A percentile compares a stretch with the other conserved stretches of the same genome.
Conservation (phyloP, 176 grass and related monocot species). For the Eleusine indica region DNA sequence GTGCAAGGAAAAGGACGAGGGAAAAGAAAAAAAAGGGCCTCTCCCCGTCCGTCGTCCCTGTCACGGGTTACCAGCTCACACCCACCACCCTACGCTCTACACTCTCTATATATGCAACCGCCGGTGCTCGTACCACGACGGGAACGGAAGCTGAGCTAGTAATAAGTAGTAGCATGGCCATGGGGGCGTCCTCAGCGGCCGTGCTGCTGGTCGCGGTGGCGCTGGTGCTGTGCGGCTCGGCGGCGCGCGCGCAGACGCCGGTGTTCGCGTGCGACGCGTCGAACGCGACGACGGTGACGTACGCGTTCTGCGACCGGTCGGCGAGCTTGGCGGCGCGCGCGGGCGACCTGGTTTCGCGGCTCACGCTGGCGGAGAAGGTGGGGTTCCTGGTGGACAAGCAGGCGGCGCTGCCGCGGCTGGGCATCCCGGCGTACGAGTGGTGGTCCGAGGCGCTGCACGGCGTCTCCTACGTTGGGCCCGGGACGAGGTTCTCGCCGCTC, state of each 20-base stretch:
- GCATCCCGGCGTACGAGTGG: constrained; percentile 94
- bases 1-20: neutral
- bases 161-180: constrained; percentile 12
- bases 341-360: constrained; percentile 59
- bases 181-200: constrained; percentile 5
- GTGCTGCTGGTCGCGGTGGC: too few species aligned
- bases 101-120: constrained; percentile 51
- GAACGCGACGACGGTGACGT: constrained; percentile 43
- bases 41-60: constrained; percentile 33
- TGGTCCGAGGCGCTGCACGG: constrained; percentile 99
- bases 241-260: constrained; percentile 48
- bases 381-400: constrained; percentile 84
- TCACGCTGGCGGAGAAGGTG: constrained; percentile 84
- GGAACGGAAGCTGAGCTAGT: neutral
- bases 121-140: neutral
- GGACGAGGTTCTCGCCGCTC: constrained; percentile 68
- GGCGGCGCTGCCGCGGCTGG: constrained; percentile 66
- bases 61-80: constrained; percentile 28
- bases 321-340: constrained; percentile 43
- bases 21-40: constrained; percentile 34
- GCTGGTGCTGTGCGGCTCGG: neutral
- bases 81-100: constrained; percentile 15
- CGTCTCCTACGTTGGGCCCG: constrained; percentile 82
- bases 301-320: constrained; percentile 77
- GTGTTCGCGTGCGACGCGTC: constrained; percentile 85